Conservation (phyloP, 2,329 filamentous ascomycete genomes). For the Penicillium sp. region DNA sequence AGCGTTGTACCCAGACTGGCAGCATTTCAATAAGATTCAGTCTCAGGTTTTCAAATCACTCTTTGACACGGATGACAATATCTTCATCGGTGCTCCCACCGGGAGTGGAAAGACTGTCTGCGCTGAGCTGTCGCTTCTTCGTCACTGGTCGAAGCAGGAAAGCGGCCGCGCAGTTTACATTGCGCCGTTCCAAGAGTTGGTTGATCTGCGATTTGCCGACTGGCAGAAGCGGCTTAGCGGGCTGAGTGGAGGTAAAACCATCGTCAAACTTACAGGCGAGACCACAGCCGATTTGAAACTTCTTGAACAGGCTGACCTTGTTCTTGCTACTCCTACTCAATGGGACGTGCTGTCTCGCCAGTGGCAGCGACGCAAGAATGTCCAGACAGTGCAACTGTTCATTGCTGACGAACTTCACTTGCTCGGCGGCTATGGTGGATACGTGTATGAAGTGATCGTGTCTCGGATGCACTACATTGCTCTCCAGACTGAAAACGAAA, state of each 20-base stretch:
- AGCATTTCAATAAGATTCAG: constrained; percentile 94
- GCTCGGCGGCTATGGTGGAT: constrained; percentile 79
- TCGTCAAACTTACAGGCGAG: constrained; percentile 91
- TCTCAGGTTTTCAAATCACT: constrained; percentile 95
- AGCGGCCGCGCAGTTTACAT: constrained; percentile 85
- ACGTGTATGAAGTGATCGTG: constrained; percentile 93
- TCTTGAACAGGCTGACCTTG: constrained; percentile 79
- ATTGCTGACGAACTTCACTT: constrained; percentile 95
- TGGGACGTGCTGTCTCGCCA: constrained; percentile 96
- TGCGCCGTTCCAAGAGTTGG: constrained; percentile 88
- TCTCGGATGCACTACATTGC: constrained; percentile 97
- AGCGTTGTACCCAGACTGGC: constrained; percentile 75
- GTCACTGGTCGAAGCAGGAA: constrained; percentile 73
- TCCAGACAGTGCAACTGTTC: constrained; percentile 84
- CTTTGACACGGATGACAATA: constrained; percentile 86
- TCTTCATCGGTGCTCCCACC: constrained; percentile 86
- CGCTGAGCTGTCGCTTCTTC: constrained; percentile 86
- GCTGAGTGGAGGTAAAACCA: constrained; percentile 76
- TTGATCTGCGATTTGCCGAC: constrained; percentile 75
- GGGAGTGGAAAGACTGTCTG: constrained; percentile 97
- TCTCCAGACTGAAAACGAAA: constrained; percentile 74
- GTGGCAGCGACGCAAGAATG: constrained; percentile 94
- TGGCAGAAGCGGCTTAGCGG: constrained; percentile 75
- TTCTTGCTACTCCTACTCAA: constrained; percentile 86
- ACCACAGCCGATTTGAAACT: constrained; percentile 86